Evolutionary conservation across 2,329 filamentous ascomycete genomes (phyloP), one percentile per base, ranked within the genome.

Genomic region (Trichoderma sp.): DNA sequence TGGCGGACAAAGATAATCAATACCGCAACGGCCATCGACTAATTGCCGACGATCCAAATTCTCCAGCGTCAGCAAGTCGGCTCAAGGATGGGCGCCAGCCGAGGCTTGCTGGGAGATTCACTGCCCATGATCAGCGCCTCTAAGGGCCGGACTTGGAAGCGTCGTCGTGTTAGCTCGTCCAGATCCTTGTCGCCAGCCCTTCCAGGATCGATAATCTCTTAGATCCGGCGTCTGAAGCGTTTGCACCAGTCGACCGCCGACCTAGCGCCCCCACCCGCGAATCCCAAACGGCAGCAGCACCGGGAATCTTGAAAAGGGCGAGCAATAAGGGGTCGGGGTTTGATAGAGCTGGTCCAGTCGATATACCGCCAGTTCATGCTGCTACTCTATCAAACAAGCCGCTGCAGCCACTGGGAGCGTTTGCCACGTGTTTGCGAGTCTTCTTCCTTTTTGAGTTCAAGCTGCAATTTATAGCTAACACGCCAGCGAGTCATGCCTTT

Each of bases 161-260:
- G 26, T 34, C 26, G 57, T 34, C 30, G 26, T 53, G 57, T 39
- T 62, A 62, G 57, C 57, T 26, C 57, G 15, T 32, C 30, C 36
- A 53, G 39, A 69, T 53, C 67, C 67, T 62, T 69, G 57, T 28
- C 34, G 8, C 65, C 26, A 59, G 50, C 9, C 43, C 55, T 9
- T 20, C 57, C 39, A 69, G 59, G 67, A 69, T 69, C 67, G 67
- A 69, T 69, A 26, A 62, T 50, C 67, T 30, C 28, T 36, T 28
- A 61, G 66, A 68, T 68, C 36, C 65, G 53, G 28, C 36, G 34
- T 68, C 55, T 61, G 55, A 61, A 34, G 30, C 66, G 53, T 34
- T 50, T 12, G 28, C 20, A 15, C 34, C 50, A 30, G 26, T 39
- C 12, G 34, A 68, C 28, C 53, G 23, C 59, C 26, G 30, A 20